phyloP scores from a whole-genome alignment of 2,329 filamentous ascomycete species.

The Zymoseptoria brevis region DNA sequence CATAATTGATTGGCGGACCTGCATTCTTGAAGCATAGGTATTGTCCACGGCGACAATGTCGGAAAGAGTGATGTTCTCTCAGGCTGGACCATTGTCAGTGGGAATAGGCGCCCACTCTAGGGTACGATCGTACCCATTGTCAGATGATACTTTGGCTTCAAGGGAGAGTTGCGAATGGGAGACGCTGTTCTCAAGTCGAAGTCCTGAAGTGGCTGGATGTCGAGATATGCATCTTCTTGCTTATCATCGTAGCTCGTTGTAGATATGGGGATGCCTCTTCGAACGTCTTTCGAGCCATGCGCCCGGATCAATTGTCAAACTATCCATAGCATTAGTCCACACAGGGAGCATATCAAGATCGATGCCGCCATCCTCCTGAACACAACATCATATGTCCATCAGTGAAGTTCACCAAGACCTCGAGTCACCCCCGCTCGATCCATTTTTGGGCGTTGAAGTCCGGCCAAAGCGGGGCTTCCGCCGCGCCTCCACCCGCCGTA shows the following conservation, averaged over 20 bases:
- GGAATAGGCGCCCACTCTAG: background rate
- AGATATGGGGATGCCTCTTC: background rate
- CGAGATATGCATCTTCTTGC: slow-evolving; percentile 29
- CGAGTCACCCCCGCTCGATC: background rate
- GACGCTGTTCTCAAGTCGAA: slow-evolving; percentile 46
- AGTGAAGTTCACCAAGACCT: background rate
- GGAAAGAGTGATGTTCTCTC: slow-evolving; percentile 46
- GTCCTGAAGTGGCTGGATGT: slow-evolving; percentile 39
- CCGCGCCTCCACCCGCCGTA: background rate
- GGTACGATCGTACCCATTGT: slow-evolving; percentile 48
- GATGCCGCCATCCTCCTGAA: background rate
- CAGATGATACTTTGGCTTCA: slow-evolving; percentile 54
- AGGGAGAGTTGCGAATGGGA: slow-evolving; percentile 48
- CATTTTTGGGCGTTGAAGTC: background rate
- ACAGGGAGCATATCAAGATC: background rate
- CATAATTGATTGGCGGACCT: slow-evolving; percentile 43
- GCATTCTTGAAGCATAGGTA: slow-evolving; percentile 47
- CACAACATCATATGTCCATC: too few species aligned
- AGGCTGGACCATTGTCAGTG: slow-evolving; percentile 33
- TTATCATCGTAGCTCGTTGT: background rate
- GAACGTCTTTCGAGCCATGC: background rate
- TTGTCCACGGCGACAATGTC: slow-evolving; percentile 53
- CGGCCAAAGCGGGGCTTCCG: background rate
- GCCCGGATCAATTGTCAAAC: background rate
- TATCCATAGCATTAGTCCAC: background rate